A percentile compares a stretch with the other conserved stretches of the same genome.
Evolutionary conservation across 306 rosid genomes (phyloP).

Genomic region (Purshia tridentata): DNA sequence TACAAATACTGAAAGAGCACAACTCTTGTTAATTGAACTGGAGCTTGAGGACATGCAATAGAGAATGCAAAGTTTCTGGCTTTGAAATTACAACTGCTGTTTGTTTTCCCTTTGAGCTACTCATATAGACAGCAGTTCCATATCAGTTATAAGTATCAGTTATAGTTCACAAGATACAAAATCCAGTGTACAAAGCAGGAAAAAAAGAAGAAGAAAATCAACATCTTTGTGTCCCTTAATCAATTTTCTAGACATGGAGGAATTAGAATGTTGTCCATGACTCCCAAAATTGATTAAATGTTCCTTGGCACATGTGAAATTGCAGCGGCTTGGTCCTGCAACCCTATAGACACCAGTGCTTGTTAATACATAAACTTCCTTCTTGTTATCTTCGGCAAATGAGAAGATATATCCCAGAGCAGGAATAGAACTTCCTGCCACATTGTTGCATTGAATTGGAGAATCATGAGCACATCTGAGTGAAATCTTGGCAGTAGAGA

Average conservation of each 20-base stretch:
- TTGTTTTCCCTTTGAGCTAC: not conserved
- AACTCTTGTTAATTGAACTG: too few species aligned
- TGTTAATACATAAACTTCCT: slow-evolving; percentile 26
- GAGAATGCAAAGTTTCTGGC: not conserved
- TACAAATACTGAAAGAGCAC: too few species aligned
- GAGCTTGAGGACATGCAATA: not conserved
- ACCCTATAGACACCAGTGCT: slow-evolving; percentile 33
- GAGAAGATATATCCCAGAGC: slow-evolving; percentile 29
- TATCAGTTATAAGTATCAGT: not conserved
- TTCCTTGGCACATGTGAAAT: slow-evolving; percentile 23
- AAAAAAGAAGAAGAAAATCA: not conserved
- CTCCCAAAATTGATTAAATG: not conserved
- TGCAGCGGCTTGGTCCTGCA: slow-evolving; percentile 33
- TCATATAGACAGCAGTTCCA: not conserved
- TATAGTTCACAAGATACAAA: not conserved
- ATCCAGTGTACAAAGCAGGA: not conserved
- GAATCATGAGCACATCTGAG: slow-evolving; percentile 34
- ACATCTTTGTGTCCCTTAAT: not conserved
- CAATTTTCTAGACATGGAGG: not conserved
- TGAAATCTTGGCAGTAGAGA: slow-evolving; percentile 1
- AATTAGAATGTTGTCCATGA: slow-evolving; percentile 15
- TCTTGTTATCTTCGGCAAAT: slow-evolving; percentile 34
- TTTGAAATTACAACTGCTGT: not conserved
- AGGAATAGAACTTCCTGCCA: slow-evolving; percentile 25
- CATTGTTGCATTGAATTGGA: slow-evolving; percentile 25